phyloP scores from a whole-genome alignment of 2,329 filamentous ascomycete species.

The Pyrenophora graminea region DNA sequence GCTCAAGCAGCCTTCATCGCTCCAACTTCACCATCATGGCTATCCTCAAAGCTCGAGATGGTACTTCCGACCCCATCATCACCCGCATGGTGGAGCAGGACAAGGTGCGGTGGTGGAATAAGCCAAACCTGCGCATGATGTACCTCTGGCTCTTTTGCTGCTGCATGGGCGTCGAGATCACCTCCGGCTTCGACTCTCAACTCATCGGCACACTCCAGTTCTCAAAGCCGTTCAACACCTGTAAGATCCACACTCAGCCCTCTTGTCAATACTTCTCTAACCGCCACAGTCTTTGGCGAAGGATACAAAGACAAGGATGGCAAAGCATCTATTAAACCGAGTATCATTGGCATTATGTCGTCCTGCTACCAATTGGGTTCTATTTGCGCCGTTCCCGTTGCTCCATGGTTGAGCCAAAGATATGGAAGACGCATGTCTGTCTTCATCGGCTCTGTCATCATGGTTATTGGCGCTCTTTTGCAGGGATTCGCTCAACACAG shows the following conservation, averaged over 20 bases:
- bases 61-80: slow-evolving; percentile 48
- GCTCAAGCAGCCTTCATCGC: slow-evolving; percentile 15
- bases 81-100: slow-evolving; percentile 50
- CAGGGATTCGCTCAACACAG: slow-evolving; percentile 55
- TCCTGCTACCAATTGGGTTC: slow-evolving; percentile 45
- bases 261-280: slow-evolving; percentile 7
- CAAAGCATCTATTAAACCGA: slow-evolving; percentile 29
- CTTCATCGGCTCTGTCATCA: slow-evolving; percentile 61
- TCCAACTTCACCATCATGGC: slow-evolving; percentile 30
- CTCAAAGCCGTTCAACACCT: slow-evolving; percentile 40
- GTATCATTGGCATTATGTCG: slow-evolving; percentile 41
- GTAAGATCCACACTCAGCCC: slow-evolving; percentile 16
- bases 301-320: slow-evolving; percentile 27
- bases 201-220: slow-evolving; percentile 46
- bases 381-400: slow-evolving; percentile 40
- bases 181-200: slow-evolving; percentile 46
- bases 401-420: slow-evolving; percentile 38
- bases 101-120: slow-evolving; percentile 51
- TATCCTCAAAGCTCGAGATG: slow-evolving; percentile 29
- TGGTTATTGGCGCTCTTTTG: slow-evolving; percentile 63
- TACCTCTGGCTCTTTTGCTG: slow-evolving; percentile 46
- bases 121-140: slow-evolving; percentile 45
- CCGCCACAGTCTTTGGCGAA: slow-evolving; percentile 33
- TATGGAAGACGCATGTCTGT: slow-evolving; percentile 62
- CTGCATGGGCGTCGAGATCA: slow-evolving; percentile 48